Evolutionary conservation across 2,329 filamentous ascomycete species (phyloP), one percentile per base, ranked within the genome.

Genomic region (Claviceps purpurea): DNA sequence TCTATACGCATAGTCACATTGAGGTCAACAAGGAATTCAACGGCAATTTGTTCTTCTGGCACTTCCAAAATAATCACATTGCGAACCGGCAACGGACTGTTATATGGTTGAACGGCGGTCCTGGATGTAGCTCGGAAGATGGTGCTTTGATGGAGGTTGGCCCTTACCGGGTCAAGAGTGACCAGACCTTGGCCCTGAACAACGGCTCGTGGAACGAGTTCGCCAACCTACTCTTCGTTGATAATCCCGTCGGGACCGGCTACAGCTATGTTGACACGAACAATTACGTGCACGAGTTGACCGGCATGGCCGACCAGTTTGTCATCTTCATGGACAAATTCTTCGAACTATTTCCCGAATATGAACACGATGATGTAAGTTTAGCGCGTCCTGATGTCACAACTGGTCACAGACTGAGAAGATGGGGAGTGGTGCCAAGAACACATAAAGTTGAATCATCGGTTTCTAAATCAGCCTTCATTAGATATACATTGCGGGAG

Each of bases 181-280:
- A 85, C 69, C 77, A 69, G 75, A 84, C 62, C 4, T 72, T 98
- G 53, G 74, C 74, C 53, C 82, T 88, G 65, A 96, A 96, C 66
- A 85, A 94, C 52, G 93, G 93, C n/a, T 90, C 89, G 1, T 98
- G 94, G 94, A 86, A 95, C 68, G 91, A 98, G 71, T 98, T 97
- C 63, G 89, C 93, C 57, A 98, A 98, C 62, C 69, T 98, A 50
- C 79, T 98, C 54, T 98, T 98, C 64, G 88, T 98, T 55, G 93
- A 98, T 64, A 94, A 97, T 64, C 93, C 93, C 0, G 90, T 97
- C 39, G 94, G 93, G 13, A 96, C 91, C 1, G 93, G 93, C 2
- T 98, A 87, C 72, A 98, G 93, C 70, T 97, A 93, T 64, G 90
- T 90, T 63, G 85, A 95, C 63, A 93, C 88, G 14, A 79, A 98